Conservation (phyloP, 257 asterid genomes). For the Gentiana macrophylla region DNA sequence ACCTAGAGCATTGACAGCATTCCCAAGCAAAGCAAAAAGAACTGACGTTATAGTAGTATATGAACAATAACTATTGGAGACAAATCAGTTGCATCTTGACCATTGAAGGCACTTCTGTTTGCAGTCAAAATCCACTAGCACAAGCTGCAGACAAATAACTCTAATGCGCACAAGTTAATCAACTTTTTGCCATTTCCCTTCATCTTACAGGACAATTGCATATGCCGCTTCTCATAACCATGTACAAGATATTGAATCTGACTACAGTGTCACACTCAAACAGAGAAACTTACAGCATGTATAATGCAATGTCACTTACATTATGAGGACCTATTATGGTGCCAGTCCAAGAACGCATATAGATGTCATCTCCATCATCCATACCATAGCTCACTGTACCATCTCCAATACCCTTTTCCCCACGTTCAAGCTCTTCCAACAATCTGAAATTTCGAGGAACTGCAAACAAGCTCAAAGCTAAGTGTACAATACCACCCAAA, state of each 20-base stretch:
- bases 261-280: neutral
- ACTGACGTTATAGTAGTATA: no score
- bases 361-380: conserved; percentile 31
- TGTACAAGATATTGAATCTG: no score
- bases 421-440: conserved; percentile 32
- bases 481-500: neutral
- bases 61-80: no score
- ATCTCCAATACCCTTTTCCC: conserved; percentile 33
- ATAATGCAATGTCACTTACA: conserved; percentile 5
- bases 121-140: no score
- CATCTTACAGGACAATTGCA: neutral
- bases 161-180: neutral
- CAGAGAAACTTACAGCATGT: neutral
- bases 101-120: no score
- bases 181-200: neutral
- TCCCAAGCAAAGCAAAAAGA: no score
- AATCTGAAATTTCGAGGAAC: conserved; percentile 25
- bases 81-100: neutral
- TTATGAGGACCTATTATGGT: conserved; percentile 28
- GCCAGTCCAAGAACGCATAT: conserved; percentile 30
- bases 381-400: conserved; percentile 34
- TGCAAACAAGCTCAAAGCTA: conserved; percentile 4
- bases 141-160: neutral
- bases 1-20: no score
- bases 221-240: neutral